phyloP scores from a whole-genome alignment of 75 land plant species.

The Pinus tabuliformis region DNA sequence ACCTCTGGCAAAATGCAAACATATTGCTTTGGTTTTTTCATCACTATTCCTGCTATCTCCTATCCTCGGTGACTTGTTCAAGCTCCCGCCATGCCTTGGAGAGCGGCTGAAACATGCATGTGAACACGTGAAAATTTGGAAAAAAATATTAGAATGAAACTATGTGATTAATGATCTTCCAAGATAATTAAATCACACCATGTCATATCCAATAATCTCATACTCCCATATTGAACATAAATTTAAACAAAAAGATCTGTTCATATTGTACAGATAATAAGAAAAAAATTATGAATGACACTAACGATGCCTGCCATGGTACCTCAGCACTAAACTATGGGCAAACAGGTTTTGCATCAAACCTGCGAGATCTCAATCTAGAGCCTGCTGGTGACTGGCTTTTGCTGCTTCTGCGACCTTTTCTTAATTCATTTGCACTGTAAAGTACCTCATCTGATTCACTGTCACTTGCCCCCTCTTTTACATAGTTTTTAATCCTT shows the following conservation, averaged over 20 bases:
- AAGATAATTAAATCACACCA: not conserved
- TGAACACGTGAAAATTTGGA: constrained; percentile 1
- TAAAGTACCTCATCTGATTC: constrained; percentile 10
- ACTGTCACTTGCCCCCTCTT: constrained; percentile 6
- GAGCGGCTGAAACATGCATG: constrained; percentile 7
- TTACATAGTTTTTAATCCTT: not conserved
- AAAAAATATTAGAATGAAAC: not conserved
- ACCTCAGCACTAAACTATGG: not conserved
- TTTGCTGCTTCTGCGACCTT: constrained; percentile 4
- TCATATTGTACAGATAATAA: not conserved
- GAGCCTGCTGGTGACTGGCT: not conserved
- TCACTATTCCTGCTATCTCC: not conserved
- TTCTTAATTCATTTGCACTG: constrained; percentile 6
- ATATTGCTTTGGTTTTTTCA: not conserved
- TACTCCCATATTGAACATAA: not conserved
- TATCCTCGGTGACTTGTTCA: constrained; percentile 5
- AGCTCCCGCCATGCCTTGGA: constrained; percentile 1
- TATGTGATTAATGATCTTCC: not conserved
- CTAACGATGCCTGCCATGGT: not conserved
- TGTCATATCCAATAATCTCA: not conserved
- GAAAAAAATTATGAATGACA: not conserved
- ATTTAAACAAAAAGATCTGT: not conserved
- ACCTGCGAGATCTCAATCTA: constrained; percentile 9
- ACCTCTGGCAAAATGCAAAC: not conserved
- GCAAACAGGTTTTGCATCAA: constrained; percentile 8